Percentiles rank a stretch among this genome's conserved stretches.
Conservation (phyloP, 352 stramenopile species). For the Phytophthora quininea region DNA sequence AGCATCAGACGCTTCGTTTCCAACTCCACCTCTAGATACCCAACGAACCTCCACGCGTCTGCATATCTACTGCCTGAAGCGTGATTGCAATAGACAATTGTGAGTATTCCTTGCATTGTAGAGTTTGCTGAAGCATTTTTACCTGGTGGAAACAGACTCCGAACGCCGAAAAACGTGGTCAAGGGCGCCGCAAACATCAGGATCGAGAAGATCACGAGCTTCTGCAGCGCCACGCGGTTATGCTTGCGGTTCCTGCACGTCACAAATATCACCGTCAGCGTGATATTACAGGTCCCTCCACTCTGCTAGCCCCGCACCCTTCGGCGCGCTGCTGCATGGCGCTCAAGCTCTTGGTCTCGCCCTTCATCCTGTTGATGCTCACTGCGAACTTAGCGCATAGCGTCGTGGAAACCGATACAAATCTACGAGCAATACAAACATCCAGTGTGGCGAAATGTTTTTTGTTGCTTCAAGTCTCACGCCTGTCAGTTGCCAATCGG, state of each 20-base stretch:
- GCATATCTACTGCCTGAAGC: conserved; percentile 48
- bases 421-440: no score
- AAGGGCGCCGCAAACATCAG: conserved; percentile 72
- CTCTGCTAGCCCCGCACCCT: no score
- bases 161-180: conserved; percentile 67
- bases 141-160: conserved; percentile 54
- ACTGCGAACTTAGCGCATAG: conserved; percentile 2
- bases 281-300: background rate
- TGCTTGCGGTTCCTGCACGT: conserved; percentile 64
- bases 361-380: conserved; percentile 11
- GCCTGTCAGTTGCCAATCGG: conserved; percentile 18
- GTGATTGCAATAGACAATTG: background rate
- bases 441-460: no score
- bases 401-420: background rate
- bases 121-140: background rate
- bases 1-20: background rate
- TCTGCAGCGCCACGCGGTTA: conserved; percentile 75
- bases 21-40: no score
- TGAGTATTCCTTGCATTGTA: background rate
- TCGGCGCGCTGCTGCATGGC: conserved; percentile 51
- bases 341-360: conserved; percentile 47
- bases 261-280: background rate
- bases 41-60: conserved; percentile 73
- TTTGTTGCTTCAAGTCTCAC: background rate
- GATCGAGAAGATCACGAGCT: conserved; percentile 74